Evolutionary conservation across 495 filamentous ascomycete genomes (phyloP).

Genomic region (Zalerion maritima): DNA sequence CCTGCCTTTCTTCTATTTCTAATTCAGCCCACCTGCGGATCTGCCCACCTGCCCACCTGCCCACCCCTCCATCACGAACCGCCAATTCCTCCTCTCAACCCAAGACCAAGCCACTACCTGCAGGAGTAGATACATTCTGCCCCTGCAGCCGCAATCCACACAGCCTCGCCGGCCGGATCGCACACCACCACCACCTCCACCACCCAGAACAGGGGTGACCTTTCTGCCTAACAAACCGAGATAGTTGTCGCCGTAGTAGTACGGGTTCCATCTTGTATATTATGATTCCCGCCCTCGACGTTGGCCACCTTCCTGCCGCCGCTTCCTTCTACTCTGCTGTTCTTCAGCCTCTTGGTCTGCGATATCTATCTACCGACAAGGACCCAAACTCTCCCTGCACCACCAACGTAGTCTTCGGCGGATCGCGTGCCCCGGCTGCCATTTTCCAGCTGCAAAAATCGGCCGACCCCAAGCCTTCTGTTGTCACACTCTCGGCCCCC

Average conservation of each 20-base stretch:
- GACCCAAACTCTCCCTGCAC: slow-evolving; percentile 19
- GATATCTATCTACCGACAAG: slow-evolving; percentile 36
- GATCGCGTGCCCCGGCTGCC: slow-evolving; percentile 9
- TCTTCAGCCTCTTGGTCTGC: slow-evolving; percentile 59
- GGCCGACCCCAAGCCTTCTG: slow-evolving; percentile 15
- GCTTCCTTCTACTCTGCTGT: slow-evolving; percentile 70
- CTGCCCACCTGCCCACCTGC: no score
- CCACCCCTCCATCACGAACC: no score
- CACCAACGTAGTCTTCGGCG: slow-evolving; percentile 14
- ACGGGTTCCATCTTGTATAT: slow-evolving; percentile 9
- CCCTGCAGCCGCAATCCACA: no score
- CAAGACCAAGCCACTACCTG: no score
- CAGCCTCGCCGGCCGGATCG: no score
- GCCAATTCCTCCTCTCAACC: no score
- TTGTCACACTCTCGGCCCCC: slow-evolving; percentile 24
- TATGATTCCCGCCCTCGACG: slow-evolving; percentile 35
- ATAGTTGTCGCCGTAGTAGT: slow-evolving; percentile 10
- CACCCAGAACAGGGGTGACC: slow-evolving; percentile 1
- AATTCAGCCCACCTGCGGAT: no score
- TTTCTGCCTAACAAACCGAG: slow-evolving; percentile 6
- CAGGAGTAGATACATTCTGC: no score
- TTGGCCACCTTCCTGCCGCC: slow-evolving; percentile 62
- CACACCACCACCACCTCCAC: slow-evolving; percentile 5
- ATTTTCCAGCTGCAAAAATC: slow-evolving; percentile 27
- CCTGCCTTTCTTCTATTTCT: no score